phyloP scores from a whole-genome alignment of 768 basidiomycete genomes.

The Nevesoporus exiguus region DNA sequence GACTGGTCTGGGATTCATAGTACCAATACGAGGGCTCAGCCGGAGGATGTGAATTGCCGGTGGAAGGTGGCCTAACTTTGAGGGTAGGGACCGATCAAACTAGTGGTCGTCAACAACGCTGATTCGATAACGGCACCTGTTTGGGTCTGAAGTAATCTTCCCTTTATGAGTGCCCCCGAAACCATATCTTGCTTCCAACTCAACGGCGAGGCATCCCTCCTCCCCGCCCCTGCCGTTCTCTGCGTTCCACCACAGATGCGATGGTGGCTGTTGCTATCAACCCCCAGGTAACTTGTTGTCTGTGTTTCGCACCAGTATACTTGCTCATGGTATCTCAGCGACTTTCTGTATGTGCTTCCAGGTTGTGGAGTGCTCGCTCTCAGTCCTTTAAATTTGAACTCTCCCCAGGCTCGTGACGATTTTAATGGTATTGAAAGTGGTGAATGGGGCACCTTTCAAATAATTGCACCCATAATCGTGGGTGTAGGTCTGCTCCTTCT shows the following conservation, averaged over 20 bases:
- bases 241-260: constrained; percentile 8
- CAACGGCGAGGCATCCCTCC: not conserved
- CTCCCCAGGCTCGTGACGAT: constrained; percentile 17
- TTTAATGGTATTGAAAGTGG: not conserved
- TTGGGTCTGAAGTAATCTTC: constrained; percentile 13
- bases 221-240: not conserved
- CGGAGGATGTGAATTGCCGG: not conserved
- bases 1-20: not conserved
- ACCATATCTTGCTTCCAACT: constrained; percentile 14
- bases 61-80: not conserved
- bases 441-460: constrained; percentile 31
- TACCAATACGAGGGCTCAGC: too few relatives aligned
- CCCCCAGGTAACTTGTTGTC: constrained; percentile 12
- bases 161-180: constrained; percentile 13
- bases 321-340: constrained; percentile 14
- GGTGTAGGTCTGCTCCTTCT: constrained; percentile 28
- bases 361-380: not conserved
- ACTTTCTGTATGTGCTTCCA: constrained; percentile 18
- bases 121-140: constrained; percentile 21
- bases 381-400: not conserved
- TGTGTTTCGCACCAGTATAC: not conserved
- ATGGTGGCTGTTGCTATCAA: constrained; percentile 19
- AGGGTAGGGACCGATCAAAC: not conserved
- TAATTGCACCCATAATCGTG: constrained; percentile 34
- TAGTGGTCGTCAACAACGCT: constrained; percentile 4